These are phyloP conservation scores for Brassica carinata DNA, from an alignment of 345 rosid genomes.

Conservation along the genomic window DNA sequence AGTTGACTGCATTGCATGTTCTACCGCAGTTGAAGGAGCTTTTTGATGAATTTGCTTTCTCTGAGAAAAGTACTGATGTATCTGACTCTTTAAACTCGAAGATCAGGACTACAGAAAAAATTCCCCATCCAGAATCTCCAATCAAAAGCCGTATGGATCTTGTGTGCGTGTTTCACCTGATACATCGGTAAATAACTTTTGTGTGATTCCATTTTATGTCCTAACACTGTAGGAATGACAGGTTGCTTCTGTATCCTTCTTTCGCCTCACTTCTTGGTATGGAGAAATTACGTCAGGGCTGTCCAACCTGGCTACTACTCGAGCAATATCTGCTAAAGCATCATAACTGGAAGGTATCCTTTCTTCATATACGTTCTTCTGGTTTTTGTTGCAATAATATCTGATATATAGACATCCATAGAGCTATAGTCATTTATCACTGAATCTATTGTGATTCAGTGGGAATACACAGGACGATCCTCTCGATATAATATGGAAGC, in stretches of 20 bases:
- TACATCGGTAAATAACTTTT: background rate
- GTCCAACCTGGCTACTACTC: constrained; percentile 95
- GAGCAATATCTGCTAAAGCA: constrained; percentile 84
- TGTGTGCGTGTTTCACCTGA: constrained; percentile 66
- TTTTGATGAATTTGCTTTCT: constrained; percentile 94
- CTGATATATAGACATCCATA: constrained; percentile 14
- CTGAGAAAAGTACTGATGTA: constrained; percentile 55
- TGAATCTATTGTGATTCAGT: constrained; percentile 63
- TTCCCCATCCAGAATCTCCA: constrained; percentile 55
- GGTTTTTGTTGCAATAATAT: constrained; percentile 9
- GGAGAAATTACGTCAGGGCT: constrained; percentile 88
- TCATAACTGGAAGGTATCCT: constrained; percentile 87
- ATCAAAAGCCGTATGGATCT: constrained; percentile 86
- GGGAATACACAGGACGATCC: constrained; percentile 83
- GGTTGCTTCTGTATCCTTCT: constrained; percentile 91
- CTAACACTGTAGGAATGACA: constrained; percentile 41
- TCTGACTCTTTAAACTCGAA: constrained; percentile 56
- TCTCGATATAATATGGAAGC: constrained; percentile 60
- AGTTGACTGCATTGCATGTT: constrained; percentile 80
- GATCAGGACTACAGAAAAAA: constrained; percentile 49
- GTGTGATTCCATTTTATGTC: constrained; percentile 18
- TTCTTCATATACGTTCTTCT: constrained; percentile 11
- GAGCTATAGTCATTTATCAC: constrained; percentile 29
- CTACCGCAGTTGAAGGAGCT: constrained; percentile 88
- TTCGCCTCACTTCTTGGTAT: constrained; percentile 91